These are phyloP conservation scores for Spizellomyces sp. DNA, from an alignment of 192 early-diverging fungal genomes.

Conservation along the genomic window DNA sequence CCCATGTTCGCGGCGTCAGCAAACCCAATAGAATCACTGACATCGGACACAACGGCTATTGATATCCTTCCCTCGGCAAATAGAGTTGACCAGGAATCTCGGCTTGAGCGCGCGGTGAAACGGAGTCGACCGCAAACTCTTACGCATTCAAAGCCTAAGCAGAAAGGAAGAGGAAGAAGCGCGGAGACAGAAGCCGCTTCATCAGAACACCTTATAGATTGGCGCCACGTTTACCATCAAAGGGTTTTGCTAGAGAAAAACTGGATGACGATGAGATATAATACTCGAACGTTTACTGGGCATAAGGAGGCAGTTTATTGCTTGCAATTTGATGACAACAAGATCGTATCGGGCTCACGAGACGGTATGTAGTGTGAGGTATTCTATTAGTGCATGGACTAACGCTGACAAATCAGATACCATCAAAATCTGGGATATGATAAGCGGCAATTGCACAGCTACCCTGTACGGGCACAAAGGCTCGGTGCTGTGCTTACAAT, in stretches of 20 bases:
- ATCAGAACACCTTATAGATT: constrained; percentile 57
- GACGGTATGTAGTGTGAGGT: constrained; percentile 37
- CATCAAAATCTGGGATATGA: constrained; percentile 77
- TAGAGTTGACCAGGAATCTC: not conserved
- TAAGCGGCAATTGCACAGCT: constrained; percentile 49
- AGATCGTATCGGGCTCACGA: constrained; percentile 76
- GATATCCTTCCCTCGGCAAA: not conserved
- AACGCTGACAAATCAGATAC: constrained; percentile 27
- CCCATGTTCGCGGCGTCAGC: not conserved
- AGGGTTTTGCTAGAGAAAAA: constrained; percentile 65
- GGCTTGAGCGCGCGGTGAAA: not conserved
- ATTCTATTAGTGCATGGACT: not conserved
- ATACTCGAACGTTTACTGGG: constrained; percentile 58
- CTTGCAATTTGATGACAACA: constrained; percentile 72
- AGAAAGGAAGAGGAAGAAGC: too few relatives aligned
- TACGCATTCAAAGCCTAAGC: not conserved
- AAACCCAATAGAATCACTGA: not conserved
- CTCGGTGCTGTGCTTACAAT: constrained; percentile 88
- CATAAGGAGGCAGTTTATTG: constrained; percentile 89
- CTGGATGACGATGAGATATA: constrained; percentile 71
- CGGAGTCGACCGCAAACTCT: not conserved
- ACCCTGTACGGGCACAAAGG: constrained; percentile 73
- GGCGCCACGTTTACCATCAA: constrained; percentile 74
- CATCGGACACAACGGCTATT: not conserved
- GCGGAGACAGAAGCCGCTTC: not conserved